Evolutionary conservation across 257 asterid species (phyloP), one percentile per base, ranked within the genome.

Genomic region (Phtheirospermum japonicum): DNA sequence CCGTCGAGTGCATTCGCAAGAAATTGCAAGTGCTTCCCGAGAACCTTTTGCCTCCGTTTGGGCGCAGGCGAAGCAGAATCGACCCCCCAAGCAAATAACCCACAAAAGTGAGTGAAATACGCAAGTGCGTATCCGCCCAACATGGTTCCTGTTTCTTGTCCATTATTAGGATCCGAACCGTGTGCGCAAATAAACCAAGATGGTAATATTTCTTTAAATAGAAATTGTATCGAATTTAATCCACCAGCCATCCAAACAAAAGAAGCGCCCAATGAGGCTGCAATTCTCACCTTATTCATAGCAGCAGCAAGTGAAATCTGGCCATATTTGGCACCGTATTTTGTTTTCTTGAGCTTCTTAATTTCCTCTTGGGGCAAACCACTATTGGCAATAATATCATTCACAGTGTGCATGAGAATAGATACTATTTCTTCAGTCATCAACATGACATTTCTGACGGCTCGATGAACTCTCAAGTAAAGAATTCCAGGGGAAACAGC

Each of bases 401-500:
- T 80, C 19, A 93, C 99, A 1, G 86, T 82, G 31, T 81, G 82
- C 87, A 82, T 83, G 69, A 93, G 77, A 30, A 85, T 79, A 20
- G 97, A 77, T 30, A 93, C 83, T 4, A 93, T 84, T 67, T 89
- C 96, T 65, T 93, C 97, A 0, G 90, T 75, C 82, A 93, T 73
- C 49, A 85, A 87, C 82, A 82, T 39, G 63, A 80, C 73, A 52
- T 89, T 80, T 71, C 87, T 77, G 20, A 89, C 87, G 56, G 96
- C 86, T 45, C 95, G 86, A 59, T 93, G 99, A 14, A 89, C 95
- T 63, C 95, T 80, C 46, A 85, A 64, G 78, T 89, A 89, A 58
- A 93, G 95, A 43, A 82, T 83, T 16, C 99, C 99, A 52, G 97
- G 99, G 77, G 99, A 93, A 54, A 89, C 93, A 4, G 97, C 86